phyloP scores from a whole-genome alignment of 306 rosid genomes.

The Inga oerstediana region DNA sequence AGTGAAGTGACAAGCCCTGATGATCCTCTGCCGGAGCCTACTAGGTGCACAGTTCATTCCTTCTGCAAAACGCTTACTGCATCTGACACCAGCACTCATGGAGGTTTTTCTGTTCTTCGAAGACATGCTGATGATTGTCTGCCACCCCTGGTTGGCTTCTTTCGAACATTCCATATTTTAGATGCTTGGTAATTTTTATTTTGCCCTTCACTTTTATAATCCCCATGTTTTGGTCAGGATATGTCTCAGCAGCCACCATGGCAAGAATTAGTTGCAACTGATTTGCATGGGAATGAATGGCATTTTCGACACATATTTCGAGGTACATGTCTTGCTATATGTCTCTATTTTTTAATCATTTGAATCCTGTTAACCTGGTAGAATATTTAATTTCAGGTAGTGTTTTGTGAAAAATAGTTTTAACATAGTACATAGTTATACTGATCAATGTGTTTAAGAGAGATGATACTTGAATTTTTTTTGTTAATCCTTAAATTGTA shows the following conservation, averaged over 20 bases:
- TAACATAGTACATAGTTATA: background rate
- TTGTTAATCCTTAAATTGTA: background rate
- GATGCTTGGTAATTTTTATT: conserved; percentile 1
- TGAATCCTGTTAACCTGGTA: background rate
- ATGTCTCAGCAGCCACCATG: conserved; percentile 99
- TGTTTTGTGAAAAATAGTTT: background rate
- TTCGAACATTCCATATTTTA: background rate
- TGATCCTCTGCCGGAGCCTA: conserved; percentile 71
- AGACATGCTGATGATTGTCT: conserved; percentile 97
- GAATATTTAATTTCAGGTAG: background rate
- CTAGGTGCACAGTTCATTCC: conserved; percentile 83
- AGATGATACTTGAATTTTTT: background rate
- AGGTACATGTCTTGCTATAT: conserved; percentile 45
- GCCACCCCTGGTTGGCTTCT: conserved; percentile 77
- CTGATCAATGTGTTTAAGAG: background rate
- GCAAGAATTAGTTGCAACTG: conserved; percentile 97
- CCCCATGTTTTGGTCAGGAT: conserved; percentile 60
- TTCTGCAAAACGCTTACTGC: conserved; percentile 99
- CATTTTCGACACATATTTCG: conserved; percentile 98
- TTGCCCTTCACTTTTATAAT: conserved; percentile 20
- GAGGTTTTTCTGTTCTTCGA: conserved; percentile 95
- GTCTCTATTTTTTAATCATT: background rate
- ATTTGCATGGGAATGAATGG: conserved; percentile 93
- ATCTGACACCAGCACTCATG: conserved; percentile 98
- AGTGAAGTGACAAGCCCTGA: conserved; percentile 78